Conservation (phyloP, 140 eudicot genomes). For the Cichorium intybus region DNA sequence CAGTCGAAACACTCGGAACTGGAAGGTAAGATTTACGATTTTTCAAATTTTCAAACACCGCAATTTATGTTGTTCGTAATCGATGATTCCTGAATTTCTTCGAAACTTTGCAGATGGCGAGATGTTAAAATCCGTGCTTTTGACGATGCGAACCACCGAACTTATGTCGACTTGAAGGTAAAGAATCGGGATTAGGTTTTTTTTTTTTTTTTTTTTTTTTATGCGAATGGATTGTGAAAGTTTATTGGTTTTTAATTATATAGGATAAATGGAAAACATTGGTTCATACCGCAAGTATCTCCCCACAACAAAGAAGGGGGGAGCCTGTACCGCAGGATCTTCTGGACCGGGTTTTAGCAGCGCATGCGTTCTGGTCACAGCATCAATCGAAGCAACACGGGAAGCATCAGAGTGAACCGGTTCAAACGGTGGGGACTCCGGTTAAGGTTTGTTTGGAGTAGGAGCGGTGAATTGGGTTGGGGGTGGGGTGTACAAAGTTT, state of each 20-base stretch:
- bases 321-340: conserved; percentile 97
- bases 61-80: not conserved
- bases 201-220: not conserved
- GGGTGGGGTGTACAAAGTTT: conserved; percentile 40
- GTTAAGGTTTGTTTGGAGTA: conserved; percentile 33
- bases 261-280: conserved; percentile 99
- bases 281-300: conserved; percentile 96
- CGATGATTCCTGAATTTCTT: not conserved
- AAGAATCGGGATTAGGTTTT: conserved; percentile 8
- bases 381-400: conserved; percentile 75
- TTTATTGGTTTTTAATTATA: not conserved
- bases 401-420: conserved; percentile 48
- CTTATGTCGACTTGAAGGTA: conserved; percentile 93
- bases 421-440: conserved; percentile 34
- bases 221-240: not conserved
- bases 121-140: conserved; percentile 84
- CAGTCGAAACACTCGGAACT: conserved; percentile 97
- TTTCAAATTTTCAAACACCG: not conserved
- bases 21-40: conserved; percentile 60
- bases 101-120: conserved; percentile 87
- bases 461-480: conserved; percentile 32
- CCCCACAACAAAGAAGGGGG: conserved; percentile 97
- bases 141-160: conserved; percentile 83
- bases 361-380: conserved; percentile 84
- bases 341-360: conserved; percentile 78